These are phyloP conservation scores for Cantharellus cinnabarinus DNA, from an alignment of 768 basidiomycete species.

Conservation along the genomic window DNA sequence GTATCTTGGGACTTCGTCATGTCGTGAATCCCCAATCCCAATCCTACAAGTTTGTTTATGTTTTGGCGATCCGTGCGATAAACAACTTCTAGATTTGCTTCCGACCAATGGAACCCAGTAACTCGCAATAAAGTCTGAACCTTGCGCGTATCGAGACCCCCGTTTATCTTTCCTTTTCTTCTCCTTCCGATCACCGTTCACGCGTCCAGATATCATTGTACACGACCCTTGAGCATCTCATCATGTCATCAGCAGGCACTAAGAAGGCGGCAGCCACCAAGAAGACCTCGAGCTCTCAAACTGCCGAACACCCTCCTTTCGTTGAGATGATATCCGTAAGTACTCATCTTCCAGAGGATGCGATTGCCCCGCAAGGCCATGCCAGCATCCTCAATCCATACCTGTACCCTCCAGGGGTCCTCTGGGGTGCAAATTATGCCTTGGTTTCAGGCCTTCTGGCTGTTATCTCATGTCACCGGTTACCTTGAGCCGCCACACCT, in stretches of 20 bases:
- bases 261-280: conserved; percentile 1
- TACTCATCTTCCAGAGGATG: background rate
- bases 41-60: no score
- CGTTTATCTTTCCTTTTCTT: background rate
- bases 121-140: background rate
- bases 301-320: background rate
- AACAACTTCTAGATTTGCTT: background rate
- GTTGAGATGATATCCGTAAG: conserved; percentile 1
- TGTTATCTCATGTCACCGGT: background rate
- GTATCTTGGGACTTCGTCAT: no score
- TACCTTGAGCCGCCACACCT: background rate
- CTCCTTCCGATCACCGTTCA: background rate
- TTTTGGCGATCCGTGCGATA: background rate
- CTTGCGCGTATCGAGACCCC: no score
- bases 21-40: no score
- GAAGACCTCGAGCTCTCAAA: background rate
- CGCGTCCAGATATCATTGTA: background rate
- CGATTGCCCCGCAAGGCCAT: no score
- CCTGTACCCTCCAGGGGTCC: no score
- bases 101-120: background rate
- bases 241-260: background rate
- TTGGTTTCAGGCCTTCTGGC: background rate
- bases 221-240: background rate
- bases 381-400: no score
- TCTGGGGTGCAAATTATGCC: background rate